Conservation (phyloP, 768 basidiomycete genomes). For the Psilocybe azurescens region DNA sequence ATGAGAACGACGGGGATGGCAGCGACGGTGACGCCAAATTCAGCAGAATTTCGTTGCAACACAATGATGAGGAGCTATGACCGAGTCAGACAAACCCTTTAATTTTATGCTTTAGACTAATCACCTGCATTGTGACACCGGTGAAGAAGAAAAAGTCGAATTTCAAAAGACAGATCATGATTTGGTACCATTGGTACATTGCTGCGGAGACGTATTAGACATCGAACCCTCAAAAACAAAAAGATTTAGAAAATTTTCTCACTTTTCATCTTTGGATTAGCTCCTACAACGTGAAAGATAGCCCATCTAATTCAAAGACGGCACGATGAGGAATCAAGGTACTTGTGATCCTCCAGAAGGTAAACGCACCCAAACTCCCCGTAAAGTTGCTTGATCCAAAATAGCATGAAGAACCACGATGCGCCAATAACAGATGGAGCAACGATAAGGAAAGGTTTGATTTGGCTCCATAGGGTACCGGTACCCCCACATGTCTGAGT, state of each 20-base stretch:
- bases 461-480: slow-evolving; percentile 60
- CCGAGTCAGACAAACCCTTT: not conserved
- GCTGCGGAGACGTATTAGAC: slow-evolving; percentile 43
- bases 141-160: slow-evolving; percentile 90
- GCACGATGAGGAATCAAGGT: slow-evolving; percentile 7
- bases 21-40: slow-evolving; percentile 82
- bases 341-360: not conserved
- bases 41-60: slow-evolving; percentile 62
- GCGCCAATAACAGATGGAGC: slow-evolving; percentile 71
- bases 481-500: slow-evolving; percentile 52
- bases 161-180: slow-evolving; percentile 86
- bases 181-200: slow-evolving; percentile 90
- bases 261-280: slow-evolving; percentile 87
- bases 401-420: slow-evolving; percentile 70
- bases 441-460: slow-evolving; percentile 73
- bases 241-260: slow-evolving; percentile 24
- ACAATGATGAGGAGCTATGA: slow-evolving; percentile 81
- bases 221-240: not conserved
- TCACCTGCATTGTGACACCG: slow-evolving; percentile 88
- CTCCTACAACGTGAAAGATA: slow-evolving; percentile 89
- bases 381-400: slow-evolving; percentile 74
- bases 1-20: slow-evolving; percentile 82
- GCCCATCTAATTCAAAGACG: slow-evolving; percentile 66
- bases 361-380: slow-evolving; percentile 78
- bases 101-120: not conserved